Conservation (phyloP, 1,284 basidiomycete genomes). For the Volvariella volvacea region DNA sequence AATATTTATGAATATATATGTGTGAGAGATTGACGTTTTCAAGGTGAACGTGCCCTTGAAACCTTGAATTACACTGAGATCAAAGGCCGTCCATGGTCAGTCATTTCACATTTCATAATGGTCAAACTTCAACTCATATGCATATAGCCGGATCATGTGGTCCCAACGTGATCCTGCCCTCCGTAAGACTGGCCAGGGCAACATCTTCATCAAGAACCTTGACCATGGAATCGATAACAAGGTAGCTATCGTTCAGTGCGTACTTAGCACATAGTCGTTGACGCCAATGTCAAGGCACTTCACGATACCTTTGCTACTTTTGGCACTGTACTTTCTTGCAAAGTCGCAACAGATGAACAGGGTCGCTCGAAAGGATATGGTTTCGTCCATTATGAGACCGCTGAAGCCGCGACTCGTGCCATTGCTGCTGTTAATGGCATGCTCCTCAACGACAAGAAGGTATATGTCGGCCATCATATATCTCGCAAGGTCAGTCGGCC, state of each 20-base stretch:
- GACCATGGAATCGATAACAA: slow-evolving; percentile 99
- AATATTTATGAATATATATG: slow-evolving; percentile 3
- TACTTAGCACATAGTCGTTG: neutral
- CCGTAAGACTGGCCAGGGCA: slow-evolving; percentile 99
- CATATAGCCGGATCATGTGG: slow-evolving; percentile 96
- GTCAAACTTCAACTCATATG: slow-evolving; percentile 9
- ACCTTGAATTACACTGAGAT: slow-evolving; percentile 99
- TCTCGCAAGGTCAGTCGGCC: slow-evolving; percentile 76
- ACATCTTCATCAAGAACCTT: slow-evolving; percentile 99
- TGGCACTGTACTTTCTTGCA: slow-evolving; percentile 98
- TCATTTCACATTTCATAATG: slow-evolving; percentile 6
- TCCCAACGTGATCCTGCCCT: slow-evolving; percentile 99
- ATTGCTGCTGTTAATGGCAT: slow-evolving; percentile 99
- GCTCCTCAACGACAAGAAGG: slow-evolving; percentile 99
- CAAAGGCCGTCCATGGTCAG: slow-evolving; percentile 93
- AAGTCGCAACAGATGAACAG: slow-evolving; percentile 93
- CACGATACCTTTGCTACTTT: slow-evolving; percentile 99
- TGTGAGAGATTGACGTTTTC: slow-evolving; percentile 3
- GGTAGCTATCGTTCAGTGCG: slow-evolving; percentile 33
- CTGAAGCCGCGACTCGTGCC: slow-evolving; percentile 91
- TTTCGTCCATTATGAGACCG: slow-evolving; percentile 98
- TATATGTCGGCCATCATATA: slow-evolving; percentile 97
- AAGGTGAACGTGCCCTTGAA: slow-evolving; percentile 96
- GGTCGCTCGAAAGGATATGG: slow-evolving; percentile 95
- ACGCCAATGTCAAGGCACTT: slow-evolving; percentile 58